Evolutionary conservation across 2,329 filamentous ascomycete species (phyloP).

Genomic region (Dothidotthia symphoricarpi): DNA sequence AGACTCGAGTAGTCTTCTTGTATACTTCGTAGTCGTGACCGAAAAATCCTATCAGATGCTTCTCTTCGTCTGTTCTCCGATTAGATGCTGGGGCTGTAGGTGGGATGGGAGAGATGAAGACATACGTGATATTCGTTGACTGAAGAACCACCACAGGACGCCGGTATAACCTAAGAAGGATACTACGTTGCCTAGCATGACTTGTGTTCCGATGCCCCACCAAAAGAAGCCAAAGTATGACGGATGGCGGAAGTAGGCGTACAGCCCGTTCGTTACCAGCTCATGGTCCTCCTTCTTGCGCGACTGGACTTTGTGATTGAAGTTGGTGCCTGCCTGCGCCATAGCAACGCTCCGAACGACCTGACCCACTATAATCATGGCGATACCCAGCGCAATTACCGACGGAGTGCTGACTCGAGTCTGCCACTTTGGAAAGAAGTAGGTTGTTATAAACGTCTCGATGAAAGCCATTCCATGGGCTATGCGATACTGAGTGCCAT

Average conservation of each 20-base stretch:
- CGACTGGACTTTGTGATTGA: slow-evolving; percentile 80
- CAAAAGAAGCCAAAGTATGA: slow-evolving; percentile 98
- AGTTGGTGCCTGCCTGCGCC: slow-evolving; percentile 82
- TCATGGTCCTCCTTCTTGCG: slow-evolving; percentile 67
- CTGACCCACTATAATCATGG: slow-evolving; percentile 69
- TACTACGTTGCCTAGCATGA: slow-evolving; percentile 80
- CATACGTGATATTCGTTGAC: slow-evolving; percentile 63
- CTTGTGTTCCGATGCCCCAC: slow-evolving; percentile 93
- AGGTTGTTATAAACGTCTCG: slow-evolving; percentile 65
- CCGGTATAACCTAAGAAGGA: slow-evolving; percentile 72
- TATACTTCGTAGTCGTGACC: slow-evolving; percentile 77
- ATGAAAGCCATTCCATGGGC: slow-evolving; percentile 73
- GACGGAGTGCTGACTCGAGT: slow-evolving; percentile 43
- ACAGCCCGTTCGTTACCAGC: slow-evolving; percentile 82
- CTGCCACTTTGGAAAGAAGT: slow-evolving; percentile 55
- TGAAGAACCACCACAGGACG: slow-evolving; percentile 86
- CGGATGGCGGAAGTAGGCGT: slow-evolving; percentile 74
- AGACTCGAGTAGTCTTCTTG: slow-evolving; percentile 66
- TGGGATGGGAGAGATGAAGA: slow-evolving; percentile 14
- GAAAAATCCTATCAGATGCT: slow-evolving; percentile 76
- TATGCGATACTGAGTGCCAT: slow-evolving; percentile 79
- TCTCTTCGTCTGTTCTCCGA: slow-evolving; percentile 65
- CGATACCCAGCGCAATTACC: slow-evolving; percentile 56
- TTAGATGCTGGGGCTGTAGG: not conserved
- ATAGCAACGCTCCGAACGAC: slow-evolving; percentile 76